These are phyloP conservation scores for Fusarium torreyae DNA, from an alignment of 2,329 filamentous ascomycete genomes.

Conservation along the genomic window DNA sequence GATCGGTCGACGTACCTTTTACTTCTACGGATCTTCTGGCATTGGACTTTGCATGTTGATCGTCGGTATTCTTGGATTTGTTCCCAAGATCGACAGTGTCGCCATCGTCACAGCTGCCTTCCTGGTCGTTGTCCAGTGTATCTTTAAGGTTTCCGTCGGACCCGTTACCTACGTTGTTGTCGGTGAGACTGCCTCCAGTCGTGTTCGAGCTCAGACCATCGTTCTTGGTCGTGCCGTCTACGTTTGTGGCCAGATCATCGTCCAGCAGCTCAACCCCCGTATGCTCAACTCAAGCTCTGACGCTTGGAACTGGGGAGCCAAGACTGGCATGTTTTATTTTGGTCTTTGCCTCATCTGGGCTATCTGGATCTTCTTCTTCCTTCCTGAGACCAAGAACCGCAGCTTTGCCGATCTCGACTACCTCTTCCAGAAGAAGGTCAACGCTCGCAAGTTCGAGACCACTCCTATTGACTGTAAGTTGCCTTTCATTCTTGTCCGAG, in stretches of 20 bases:
- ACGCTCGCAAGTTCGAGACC: constrained; percentile 58
- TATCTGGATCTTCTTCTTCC: constrained; percentile 66
- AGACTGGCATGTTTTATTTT: constrained; percentile 63
- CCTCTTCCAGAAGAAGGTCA: constrained; percentile 63
- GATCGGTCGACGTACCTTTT: constrained; percentile 59
- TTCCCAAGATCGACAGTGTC: constrained; percentile 35
- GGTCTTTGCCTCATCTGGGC: constrained; percentile 61
- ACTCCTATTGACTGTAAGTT: constrained; percentile 51
- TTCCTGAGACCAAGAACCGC: constrained; percentile 68
- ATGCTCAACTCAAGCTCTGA: constrained; percentile 62
- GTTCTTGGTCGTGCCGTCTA: constrained; percentile 60
- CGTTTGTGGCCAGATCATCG: constrained; percentile 59
- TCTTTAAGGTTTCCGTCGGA: constrained; percentile 57
- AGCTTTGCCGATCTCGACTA: constrained; percentile 70
- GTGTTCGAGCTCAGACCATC: constrained; percentile 63
- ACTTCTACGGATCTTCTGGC: constrained; percentile 58
- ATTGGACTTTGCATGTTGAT: constrained; percentile 60
- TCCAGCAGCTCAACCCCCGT: constrained; percentile 59
- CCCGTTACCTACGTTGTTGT: constrained; percentile 87
- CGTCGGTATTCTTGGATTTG: constrained; percentile 58
- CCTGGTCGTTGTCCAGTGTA: constrained; percentile 69
- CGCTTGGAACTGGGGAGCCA: constrained; percentile 64
- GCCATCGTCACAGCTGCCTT: constrained; percentile 49
- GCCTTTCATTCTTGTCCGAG: rapidly evolving
- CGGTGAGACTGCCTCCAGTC: constrained; percentile 63